Conservation (phyloP, 176 grass and related monocot genomes). For the Microstegium vimineum region DNA sequence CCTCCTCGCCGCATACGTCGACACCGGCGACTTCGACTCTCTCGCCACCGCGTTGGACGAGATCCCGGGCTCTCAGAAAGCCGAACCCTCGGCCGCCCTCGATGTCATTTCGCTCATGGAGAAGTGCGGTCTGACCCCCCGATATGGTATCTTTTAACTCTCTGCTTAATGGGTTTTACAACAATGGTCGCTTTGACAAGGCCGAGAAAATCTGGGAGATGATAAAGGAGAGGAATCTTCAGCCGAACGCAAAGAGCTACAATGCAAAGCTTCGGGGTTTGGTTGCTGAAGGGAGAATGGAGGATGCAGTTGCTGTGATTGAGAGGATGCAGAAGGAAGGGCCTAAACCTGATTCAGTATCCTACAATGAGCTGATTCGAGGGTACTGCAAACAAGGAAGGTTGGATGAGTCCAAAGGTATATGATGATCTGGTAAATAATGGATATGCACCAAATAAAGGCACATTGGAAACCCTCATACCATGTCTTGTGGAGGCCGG, state of each 20-base stretch:
- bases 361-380: slow-evolving; percentile 60
- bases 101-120: slow-evolving; percentile 49
- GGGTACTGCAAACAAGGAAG: slow-evolving; percentile 41
- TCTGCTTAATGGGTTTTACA: slow-evolving; percentile 53
- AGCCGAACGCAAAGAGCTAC: slow-evolving; percentile 38
- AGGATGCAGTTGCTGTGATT: slow-evolving; percentile 45
- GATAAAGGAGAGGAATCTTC: slow-evolving; percentile 54
- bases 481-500: slow-evolving; percentile 30
- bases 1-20: slow-evolving; percentile 31
- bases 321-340: slow-evolving; percentile 41
- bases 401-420: slow-evolving; percentile 41
- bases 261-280: slow-evolving; percentile 62
- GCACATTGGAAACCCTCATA: slow-evolving; percentile 47
- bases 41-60: slow-evolving; percentile 27
- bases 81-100: slow-evolving; percentile 41
- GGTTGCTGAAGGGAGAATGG: slow-evolving; percentile 24
- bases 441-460: slow-evolving; percentile 25
- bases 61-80: slow-evolving; percentile 34
- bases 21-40: slow-evolving; percentile 1
- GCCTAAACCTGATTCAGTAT: slow-evolving; percentile 43
- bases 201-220: slow-evolving; percentile 45
- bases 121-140: slow-evolving; percentile 37
- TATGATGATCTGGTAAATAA: slow-evolving; percentile 46
- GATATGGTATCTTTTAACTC: slow-evolving; percentile 40
- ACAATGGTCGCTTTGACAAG: slow-evolving; percentile 23